These are phyloP conservation scores for Ascocoryne sarcoides DNA, from an alignment of 2,329 filamentous ascomycete genomes.

Conservation along the genomic window DNA sequence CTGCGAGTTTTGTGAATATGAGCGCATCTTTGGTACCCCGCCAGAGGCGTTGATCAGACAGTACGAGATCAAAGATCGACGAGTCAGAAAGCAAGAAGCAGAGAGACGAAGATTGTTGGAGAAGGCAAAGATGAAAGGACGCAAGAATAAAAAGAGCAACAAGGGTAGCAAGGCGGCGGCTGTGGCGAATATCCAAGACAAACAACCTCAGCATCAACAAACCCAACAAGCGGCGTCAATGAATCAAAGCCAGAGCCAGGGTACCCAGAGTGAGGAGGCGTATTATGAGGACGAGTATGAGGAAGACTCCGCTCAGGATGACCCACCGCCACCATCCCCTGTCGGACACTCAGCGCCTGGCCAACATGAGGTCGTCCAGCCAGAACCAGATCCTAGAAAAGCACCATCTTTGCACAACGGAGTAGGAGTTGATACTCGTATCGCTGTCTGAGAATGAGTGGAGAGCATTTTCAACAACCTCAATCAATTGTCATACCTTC, in stretches of 20 bases:
- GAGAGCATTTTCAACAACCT: no score
- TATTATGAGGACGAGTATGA: conserved; percentile 39
- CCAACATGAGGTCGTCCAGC: conserved; percentile 7
- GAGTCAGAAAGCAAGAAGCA: conserved; percentile 73
- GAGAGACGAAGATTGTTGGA: conserved; percentile 78
- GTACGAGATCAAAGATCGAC: conserved; percentile 91
- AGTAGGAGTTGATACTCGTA: not conserved
- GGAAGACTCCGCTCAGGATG: conserved; percentile 32
- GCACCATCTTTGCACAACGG: conserved; percentile 1
- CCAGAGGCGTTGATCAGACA: conserved; percentile 78
- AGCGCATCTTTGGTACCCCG: conserved; percentile 83
- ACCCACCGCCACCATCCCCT: conserved; percentile 20
- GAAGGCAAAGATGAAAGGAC: conserved; percentile 87
- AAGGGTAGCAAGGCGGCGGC: conserved; percentile 38
- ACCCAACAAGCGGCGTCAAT: conserved; percentile 30
- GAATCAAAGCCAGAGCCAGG: conserved; percentile 30
- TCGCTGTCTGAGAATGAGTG: not conserved
- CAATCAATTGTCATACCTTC: no score
- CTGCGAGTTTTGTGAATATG: conserved; percentile 97
- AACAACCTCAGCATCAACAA: conserved; percentile 22
- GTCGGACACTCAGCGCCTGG: conserved; percentile 8
- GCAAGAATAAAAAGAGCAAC: conserved; percentile 76
- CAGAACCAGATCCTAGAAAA: conserved; percentile 10
- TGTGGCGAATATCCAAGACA: conserved; percentile 20
- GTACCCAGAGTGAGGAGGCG: conserved; percentile 40